These are phyloP conservation scores for Vigna radiata DNA, from an alignment of 306 rosid species.

Conservation along the genomic window DNA sequence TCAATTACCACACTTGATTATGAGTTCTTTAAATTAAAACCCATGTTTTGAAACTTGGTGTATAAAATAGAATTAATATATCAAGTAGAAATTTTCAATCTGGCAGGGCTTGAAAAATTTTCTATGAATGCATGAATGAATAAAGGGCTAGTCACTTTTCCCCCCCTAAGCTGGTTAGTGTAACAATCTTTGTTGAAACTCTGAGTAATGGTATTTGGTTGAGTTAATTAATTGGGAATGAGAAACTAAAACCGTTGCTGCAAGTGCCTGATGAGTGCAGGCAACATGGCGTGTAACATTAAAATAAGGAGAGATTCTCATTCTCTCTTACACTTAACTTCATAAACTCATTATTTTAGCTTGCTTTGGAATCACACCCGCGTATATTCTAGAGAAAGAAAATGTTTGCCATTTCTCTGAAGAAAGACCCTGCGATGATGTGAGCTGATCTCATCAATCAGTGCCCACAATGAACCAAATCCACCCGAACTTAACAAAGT, in stretches of 20 bases:
- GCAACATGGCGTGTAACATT: constrained; percentile 40
- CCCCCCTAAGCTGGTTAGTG: constrained; percentile 9
- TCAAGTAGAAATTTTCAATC: constrained; percentile 54
- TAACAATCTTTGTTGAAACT: constrained; percentile 39
- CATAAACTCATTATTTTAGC: constrained; percentile 23
- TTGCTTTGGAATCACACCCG: constrained; percentile 49
- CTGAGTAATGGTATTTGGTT: constrained; percentile 33
- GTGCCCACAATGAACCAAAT: constrained; percentile 51
- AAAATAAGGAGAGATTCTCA: constrained; percentile 45
- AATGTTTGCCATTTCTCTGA: constrained; percentile 45
- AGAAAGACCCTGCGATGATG: constrained; percentile 54
- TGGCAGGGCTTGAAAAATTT: constrained; percentile 49
- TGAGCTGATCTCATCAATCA: constrained; percentile 58
- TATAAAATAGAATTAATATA: constrained; percentile 63
- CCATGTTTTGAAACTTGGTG: constrained; percentile 61
- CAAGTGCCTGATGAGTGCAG: constrained; percentile 39
- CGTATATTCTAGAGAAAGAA: constrained; percentile 44
- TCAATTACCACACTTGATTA: constrained; percentile 46
- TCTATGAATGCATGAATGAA: constrained; percentile 47
- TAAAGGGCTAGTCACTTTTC: constrained; percentile 49
- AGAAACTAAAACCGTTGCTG: constrained; percentile 34
- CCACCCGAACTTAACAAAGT: constrained; percentile 43
- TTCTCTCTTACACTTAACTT: neutral
- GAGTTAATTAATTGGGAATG: constrained; percentile 13
- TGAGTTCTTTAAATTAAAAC: constrained; percentile 47